Conservation (phyloP, 371 early-diverging fungal genomes). For the Rhizopus delemar region DNA sequence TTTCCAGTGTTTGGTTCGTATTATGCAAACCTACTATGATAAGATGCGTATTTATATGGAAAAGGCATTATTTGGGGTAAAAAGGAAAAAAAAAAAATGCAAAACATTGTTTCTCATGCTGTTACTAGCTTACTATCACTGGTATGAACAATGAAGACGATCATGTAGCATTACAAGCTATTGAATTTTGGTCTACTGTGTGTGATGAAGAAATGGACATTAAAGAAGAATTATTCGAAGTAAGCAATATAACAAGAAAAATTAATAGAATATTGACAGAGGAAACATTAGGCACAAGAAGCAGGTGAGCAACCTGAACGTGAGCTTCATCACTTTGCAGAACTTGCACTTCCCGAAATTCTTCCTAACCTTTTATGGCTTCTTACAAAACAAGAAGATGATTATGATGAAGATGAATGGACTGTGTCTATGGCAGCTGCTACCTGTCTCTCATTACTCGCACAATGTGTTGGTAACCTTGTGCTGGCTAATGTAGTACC, state of each 20-base stretch:
- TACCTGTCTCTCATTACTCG: conserved; percentile 87
- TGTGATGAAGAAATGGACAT: conserved; percentile 92
- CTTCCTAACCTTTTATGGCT: conserved; percentile 84
- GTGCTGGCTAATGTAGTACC: conserved; percentile 83
- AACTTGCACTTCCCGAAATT: conserved; percentile 73
- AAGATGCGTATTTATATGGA: conserved; percentile 94
- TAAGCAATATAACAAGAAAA: conserved; percentile 13
- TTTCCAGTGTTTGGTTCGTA: conserved; percentile 94
- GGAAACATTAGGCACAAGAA: conserved; percentile 49
- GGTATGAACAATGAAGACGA: conserved; percentile 85
- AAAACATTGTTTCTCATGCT: background rate
- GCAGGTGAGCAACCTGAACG: conserved; percentile 60
- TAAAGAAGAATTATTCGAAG: conserved; percentile 50
- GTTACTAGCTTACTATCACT: conserved; percentile 73
- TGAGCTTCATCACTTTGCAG: conserved; percentile 74
- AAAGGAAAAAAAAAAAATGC: conserved; percentile 16
- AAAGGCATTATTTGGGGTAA: conserved; percentile 86
- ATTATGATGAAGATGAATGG: conserved; percentile 98
- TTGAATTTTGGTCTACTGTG: conserved; percentile 98
- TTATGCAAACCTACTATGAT: conserved; percentile 94
- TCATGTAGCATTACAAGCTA: conserved; percentile 90
- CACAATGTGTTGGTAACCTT: conserved; percentile 76
- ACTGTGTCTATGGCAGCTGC: conserved; percentile 96
- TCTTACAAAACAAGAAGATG: conserved; percentile 93
- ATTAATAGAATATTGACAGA: too few relatives aligned